These are phyloP conservation scores for Fusarium nematophilum DNA, from an alignment of 2,329 filamentous ascomycete genomes.

Conservation along the genomic window DNA sequence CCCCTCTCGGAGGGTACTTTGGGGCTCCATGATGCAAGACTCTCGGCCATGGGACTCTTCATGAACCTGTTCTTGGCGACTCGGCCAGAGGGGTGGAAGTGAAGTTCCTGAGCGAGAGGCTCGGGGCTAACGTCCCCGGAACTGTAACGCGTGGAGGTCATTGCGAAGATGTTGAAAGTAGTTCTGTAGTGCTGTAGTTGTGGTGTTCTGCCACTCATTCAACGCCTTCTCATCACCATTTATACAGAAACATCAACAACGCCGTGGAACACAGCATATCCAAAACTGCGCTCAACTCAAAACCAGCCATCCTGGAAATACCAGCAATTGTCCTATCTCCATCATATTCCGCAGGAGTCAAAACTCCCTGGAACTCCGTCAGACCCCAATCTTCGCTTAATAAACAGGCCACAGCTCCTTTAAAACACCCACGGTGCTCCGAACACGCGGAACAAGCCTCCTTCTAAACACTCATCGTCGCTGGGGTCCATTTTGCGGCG, in stretches of 20 bases:
- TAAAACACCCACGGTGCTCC: constrained; percentile 1
- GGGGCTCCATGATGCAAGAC: constrained; percentile 69
- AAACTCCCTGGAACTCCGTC: too few species aligned
- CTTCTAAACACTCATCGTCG: background rate
- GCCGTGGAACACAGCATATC: background rate
- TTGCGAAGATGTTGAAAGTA: constrained; percentile 1
- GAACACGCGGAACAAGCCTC: background rate
- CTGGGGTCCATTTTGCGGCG: background rate
- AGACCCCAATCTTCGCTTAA: too few species aligned
- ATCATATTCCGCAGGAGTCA: too few species aligned
- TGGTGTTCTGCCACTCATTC: background rate
- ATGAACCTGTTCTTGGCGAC: constrained; percentile 72
- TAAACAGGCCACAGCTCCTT: too few species aligned
- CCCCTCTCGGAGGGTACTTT: constrained; percentile 61
- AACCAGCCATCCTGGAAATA: too few species aligned
- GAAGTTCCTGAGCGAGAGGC: constrained; percentile 56
- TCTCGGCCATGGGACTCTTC: constrained; percentile 76
- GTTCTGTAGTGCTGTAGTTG: background rate
- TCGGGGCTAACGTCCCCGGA: constrained; percentile 28
- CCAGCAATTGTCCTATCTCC: too few species aligned
- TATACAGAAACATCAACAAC: constrained; percentile 1
- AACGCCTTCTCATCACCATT: background rate
- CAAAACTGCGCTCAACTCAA: background rate
- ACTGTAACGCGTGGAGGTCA: constrained; percentile 31
- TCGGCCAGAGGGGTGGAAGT: constrained; percentile 56